Evolutionary conservation across 495 filamentous ascomycete species (phyloP).

Genomic region (Penicillium dipodomyicola): DNA sequence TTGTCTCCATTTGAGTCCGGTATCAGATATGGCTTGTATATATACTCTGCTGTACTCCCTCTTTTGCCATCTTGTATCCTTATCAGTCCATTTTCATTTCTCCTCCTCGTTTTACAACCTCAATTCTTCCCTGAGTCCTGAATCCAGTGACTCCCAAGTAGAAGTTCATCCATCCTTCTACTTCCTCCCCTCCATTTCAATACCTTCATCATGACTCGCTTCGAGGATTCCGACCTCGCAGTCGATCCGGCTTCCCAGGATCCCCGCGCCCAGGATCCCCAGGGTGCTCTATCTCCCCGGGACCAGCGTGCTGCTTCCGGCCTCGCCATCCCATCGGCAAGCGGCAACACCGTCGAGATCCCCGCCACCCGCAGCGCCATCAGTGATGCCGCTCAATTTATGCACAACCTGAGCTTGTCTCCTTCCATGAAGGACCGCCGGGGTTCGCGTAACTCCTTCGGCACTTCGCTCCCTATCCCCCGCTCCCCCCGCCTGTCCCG

Average conservation of each 20-base stretch:
- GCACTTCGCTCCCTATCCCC: constrained; percentile 72
- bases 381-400: constrained; percentile 65
- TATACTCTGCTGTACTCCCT: constrained; percentile 19
- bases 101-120: constrained; percentile 7
- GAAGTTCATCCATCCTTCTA: constrained; percentile 10
- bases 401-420: constrained; percentile 68
- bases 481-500: constrained; percentile 67
- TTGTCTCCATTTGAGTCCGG: constrained; percentile 19
- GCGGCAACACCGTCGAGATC: constrained; percentile 62
- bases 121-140: constrained; percentile 4
- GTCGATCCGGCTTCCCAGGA: constrained; percentile 38
- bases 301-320: constrained; percentile 23
- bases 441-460: constrained; percentile 76
- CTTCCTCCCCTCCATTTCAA: neutral
- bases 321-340: constrained; percentile 50
- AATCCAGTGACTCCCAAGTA: constrained; percentile 11
- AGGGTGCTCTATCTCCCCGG: constrained; percentile 28
- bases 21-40: constrained; percentile 18
- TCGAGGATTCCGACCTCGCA: constrained; percentile 57
- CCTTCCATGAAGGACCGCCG: constrained; percentile 67
- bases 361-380: constrained; percentile 68
- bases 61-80: constrained; percentile 2
- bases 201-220: constrained; percentile 57
- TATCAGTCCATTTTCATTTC: constrained; percentile 8
- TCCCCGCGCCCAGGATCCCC: constrained; percentile 26